Base-by-base conservation (phyloP, 495 filamentous ascomycete genomes). In the Rostrohypoxylon terebratum region DNA sequence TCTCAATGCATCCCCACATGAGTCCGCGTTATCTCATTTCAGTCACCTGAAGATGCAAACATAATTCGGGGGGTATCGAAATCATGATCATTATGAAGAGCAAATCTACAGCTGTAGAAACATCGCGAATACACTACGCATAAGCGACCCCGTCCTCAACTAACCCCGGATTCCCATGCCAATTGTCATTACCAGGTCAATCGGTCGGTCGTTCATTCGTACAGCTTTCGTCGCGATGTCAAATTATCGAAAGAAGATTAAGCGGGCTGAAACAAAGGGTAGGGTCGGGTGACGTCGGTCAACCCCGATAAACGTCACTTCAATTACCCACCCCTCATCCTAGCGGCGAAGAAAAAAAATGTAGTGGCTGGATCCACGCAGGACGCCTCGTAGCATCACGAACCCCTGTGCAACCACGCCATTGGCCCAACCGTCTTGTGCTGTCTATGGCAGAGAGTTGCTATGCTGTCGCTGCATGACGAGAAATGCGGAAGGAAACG, bases 81-180 rank as follows among this genome's bases (percentile, higher is more conserved):
- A 61, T 68, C 68, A 58, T 71, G 51, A 75, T 75, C 72, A 72
- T 71, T 72, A 48, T 71, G 45, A 14, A 36, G 25, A 68, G 58
- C 44, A 58, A 63, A 45, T 71, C 67, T 71, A n/a, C n/a, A n/a
- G n/a, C n/a, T n/a, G n/a, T n/a, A 71, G 34, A 63, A 47, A 31
- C 68, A 42, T 66, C 63, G 50, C 50, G 55, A 59, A 61, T 47
- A 60, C 58, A 64, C 45, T 47, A 60, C 58, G 64, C 45, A 51
- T 58, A 64, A 51, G 63, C 38, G 62, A 9, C 57, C 20, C 48
- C 66, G 66, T 42, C 34, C 71, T 54, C 62, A 70, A 25, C 42
- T 34, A 9, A 61, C 31, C 51, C 65, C 36, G 9, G 40, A 59
- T 61, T 33, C 31, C 34, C 45, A 13, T 5, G 13, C 40, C 13